phyloP scores from a whole-genome alignment of 2,329 filamentous ascomycete species.

The Botrytis hyacinthi region DNA sequence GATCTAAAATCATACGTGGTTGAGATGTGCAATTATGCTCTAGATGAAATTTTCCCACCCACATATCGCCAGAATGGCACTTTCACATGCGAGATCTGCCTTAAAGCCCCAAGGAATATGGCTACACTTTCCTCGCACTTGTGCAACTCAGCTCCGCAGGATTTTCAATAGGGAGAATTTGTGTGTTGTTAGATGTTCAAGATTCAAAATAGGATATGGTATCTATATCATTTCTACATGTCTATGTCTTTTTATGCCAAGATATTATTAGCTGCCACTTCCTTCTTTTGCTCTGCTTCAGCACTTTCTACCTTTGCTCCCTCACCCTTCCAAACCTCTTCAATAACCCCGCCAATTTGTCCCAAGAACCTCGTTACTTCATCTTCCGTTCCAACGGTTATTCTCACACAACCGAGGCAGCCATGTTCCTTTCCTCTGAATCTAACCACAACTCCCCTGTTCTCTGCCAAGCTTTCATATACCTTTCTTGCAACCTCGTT shows the following conservation, averaged over 20 bases:
- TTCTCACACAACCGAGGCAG: conserved; percentile 82
- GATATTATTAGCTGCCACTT: conserved; percentile 31
- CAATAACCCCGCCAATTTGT: conserved; percentile 52
- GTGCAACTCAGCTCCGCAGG: too few species aligned
- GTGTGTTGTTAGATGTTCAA: too few species aligned
- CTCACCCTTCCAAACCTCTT: conserved; percentile 27
- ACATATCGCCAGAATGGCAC: not conserved
- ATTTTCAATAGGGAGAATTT: too few species aligned
- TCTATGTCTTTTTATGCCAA: conserved; percentile 30
- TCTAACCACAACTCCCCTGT: conserved; percentile 83
- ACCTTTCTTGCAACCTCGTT: conserved; percentile 75
- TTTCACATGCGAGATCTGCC: too few species aligned
- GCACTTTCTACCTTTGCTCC: conserved; percentile 24
- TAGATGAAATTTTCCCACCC: not conserved
- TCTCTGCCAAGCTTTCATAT: conserved; percentile 82
- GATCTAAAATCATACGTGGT: not conserved
- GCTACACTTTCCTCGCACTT: not conserved
- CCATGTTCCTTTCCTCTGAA: conserved; percentile 92
- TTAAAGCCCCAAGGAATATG: not conserved
- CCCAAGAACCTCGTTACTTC: conserved; percentile 79
- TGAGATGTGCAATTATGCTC: not conserved
- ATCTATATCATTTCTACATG: not conserved
- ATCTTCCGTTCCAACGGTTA: conserved; percentile 86
- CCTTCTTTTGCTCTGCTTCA: conserved; percentile 28
- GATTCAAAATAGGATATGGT: not conserved